Percentiles rank a stretch among this genome's conserved stretches.
Evolutionary conservation across 2,329 filamentous ascomycete species (phyloP).

Genomic region (Trichoderma sp.): DNA sequence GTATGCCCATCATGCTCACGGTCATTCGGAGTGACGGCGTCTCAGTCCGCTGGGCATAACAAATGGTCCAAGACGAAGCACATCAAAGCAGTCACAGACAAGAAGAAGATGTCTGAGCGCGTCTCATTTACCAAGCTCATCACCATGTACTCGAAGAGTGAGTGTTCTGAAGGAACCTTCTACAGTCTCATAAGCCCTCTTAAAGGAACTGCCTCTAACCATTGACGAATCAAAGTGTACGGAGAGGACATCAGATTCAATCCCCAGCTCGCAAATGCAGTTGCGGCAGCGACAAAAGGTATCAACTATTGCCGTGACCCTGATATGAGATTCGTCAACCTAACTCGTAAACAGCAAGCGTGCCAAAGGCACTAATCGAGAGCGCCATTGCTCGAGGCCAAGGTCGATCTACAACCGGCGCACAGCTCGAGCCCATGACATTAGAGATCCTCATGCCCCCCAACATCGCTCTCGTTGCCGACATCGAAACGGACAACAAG

Average conservation of each 20-base stretch:
- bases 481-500: constrained; percentile 83
- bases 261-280: constrained; percentile 70
- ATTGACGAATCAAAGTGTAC: constrained; percentile 57
- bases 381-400: constrained; percentile 85
- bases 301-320: constrained; percentile 35
- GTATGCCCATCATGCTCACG: constrained; percentile 55
- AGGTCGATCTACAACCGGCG: constrained; percentile 74
- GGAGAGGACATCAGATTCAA: constrained; percentile 75
- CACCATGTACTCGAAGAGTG: constrained; percentile 73
- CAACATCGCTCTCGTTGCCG: constrained; percentile 77
- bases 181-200: constrained; percentile 3
- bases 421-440: constrained; percentile 72
- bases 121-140: constrained; percentile 71
- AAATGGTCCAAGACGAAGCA: constrained; percentile 97
- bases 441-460: constrained; percentile 81
- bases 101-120: constrained; percentile 73
- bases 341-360: constrained; percentile 54
- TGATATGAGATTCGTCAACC: not conserved
- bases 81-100: constrained; percentile 86
- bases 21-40: constrained; percentile 50
- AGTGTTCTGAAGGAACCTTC: constrained; percentile 32
- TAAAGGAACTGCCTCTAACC: not conserved
- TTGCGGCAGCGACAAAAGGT: constrained; percentile 79
- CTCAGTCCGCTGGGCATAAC: constrained; percentile 71
- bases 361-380: constrained; percentile 85